Percentiles rank a stretch among this genome's conserved stretches.
These are phyloP conservation scores for Bipolaris bicolor DNA, from an alignment of 2,329 filamentous ascomycete genomes.

Conservation along the genomic window DNA sequence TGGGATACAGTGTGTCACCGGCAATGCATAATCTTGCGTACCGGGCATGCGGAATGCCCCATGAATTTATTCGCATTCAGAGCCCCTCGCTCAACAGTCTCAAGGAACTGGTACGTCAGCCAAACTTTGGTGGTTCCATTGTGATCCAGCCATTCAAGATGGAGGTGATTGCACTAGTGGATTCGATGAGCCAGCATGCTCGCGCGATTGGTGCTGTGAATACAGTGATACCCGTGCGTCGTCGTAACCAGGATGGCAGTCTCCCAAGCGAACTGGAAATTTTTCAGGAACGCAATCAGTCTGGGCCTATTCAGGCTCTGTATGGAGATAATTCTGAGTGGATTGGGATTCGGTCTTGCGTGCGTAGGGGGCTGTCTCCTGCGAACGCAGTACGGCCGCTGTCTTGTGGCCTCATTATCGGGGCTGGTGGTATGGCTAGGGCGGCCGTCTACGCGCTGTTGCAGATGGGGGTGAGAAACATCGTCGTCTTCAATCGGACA, in stretches of 20 bases:
- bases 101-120: conserved; percentile 67
- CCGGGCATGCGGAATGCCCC: conserved; percentile 69
- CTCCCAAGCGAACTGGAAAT: conserved; percentile 62
- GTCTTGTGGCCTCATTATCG: conserved; percentile 61
- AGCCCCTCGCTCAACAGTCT: conserved; percentile 67
- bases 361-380: conserved; percentile 74
- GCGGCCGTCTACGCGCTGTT: conserved; percentile 80
- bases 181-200: conserved; percentile 73
- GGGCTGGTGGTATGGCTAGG: conserved; percentile 76
- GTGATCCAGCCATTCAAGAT: conserved; percentile 77
- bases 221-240: conserved; percentile 73
- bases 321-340: conserved; percentile 85
- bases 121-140: conserved; percentile 73
- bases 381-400: conserved; percentile 64
- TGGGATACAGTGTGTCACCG: conserved; percentile 75
- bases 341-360: conserved; percentile 77
- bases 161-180: conserved; percentile 68
- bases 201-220: conserved; percentile 78
- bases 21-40: conserved; percentile 79
- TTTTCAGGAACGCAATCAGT: conserved; percentile 65
- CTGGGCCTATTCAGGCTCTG: conserved; percentile 70
- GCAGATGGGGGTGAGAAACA: conserved; percentile 75
- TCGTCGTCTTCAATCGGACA: conserved; percentile 77
- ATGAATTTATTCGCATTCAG: conserved; percentile 69
- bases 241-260: conserved; percentile 61